Evolutionary conservation across 1,284 basidiomycete genomes (phyloP), one percentile per base, ranked within the genome.

Genomic region (Exobasidium rhododendri): DNA sequence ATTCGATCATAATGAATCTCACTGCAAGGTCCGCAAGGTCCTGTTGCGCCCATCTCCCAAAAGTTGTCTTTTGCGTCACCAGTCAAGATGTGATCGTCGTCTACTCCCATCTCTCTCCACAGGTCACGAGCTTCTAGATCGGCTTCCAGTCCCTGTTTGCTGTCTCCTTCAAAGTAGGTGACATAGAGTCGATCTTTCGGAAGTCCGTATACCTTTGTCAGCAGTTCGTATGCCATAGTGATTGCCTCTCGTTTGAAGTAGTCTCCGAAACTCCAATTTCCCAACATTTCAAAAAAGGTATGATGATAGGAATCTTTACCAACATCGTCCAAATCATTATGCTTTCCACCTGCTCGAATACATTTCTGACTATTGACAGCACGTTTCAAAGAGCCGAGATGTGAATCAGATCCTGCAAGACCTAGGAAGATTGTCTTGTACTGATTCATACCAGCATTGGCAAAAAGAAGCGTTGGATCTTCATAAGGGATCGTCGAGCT

Each of bases 161-260:
- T 82, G 78, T 98, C 94, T 30, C 94, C 94, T 74, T 97, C 93
- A 80, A 97, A 98, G 83, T 97, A 98, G 22, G 94, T 94, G 59
- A 97, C 92, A 80, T 98, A 98, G 46, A 98, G 85, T 53, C 92
- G 87, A 77, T 97, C 94, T 70, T 88, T 87, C 13, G 92, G 89
- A 28, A 98, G 85, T 59, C 88, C 86, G 83, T 91, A 98, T 14
- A 97, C 86, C 56, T 87, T 83, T 4, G 94, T 97, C 64, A 98
- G 83, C 43, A 98, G 86, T 72, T 94, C 89, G 94, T 94, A 98
- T 3, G 94, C 94, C 82, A 90, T 93, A 44, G 82, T 81, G 67
- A 96, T 89, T 11, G 94, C 94, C 71, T 97, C 94, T 85, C 89
- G 92, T 86, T 98, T 98, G 86, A 98, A 98, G 83, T 98, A 98